These are phyloP conservation scores for Citrus australasica DNA, from an alignment of 345 rosid species.

Conservation along the genomic window DNA sequence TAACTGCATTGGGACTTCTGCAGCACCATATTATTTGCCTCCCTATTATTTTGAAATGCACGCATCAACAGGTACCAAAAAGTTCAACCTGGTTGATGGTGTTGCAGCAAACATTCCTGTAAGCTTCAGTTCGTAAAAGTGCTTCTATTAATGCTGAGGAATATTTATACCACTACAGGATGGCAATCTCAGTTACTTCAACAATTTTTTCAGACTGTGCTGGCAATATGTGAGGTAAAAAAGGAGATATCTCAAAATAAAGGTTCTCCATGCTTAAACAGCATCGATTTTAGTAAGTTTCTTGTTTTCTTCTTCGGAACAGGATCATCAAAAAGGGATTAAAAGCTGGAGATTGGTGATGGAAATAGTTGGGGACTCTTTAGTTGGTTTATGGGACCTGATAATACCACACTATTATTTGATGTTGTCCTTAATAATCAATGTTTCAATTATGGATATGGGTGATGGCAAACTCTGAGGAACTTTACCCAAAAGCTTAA, in stretches of 20 bases:
- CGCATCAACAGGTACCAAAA: conserved; percentile 4
- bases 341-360: conserved; percentile 5
- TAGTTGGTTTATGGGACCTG: conserved; percentile 12
- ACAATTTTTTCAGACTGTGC: conserved; percentile 8
- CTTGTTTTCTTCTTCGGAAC: conserved; percentile 9
- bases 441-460: too few species aligned
- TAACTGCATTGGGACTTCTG: conserved; percentile 19
- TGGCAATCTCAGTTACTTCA: background rate
- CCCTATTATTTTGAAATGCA: conserved; percentile 10
- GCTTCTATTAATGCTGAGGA: background rate
- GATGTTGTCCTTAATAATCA: background rate
- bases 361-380: conserved; percentile 10
- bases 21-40: conserved; percentile 25
- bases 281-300: background rate
- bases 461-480: too few species aligned
- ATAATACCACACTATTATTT: background rate
- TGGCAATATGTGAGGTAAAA: conserved; percentile 1
- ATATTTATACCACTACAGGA: background rate
- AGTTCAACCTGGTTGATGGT: conserved; percentile 28
- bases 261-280: background rate
- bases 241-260: background rate
- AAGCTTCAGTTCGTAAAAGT: background rate
- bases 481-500: too few species aligned
- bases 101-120: conserved; percentile 37
- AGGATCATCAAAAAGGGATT: conserved; percentile 15